Evolutionary conservation across 495 filamentous ascomycete species (phyloP), one percentile per base, ranked within the genome.

Genomic region (Daldinia caldariorum): DNA sequence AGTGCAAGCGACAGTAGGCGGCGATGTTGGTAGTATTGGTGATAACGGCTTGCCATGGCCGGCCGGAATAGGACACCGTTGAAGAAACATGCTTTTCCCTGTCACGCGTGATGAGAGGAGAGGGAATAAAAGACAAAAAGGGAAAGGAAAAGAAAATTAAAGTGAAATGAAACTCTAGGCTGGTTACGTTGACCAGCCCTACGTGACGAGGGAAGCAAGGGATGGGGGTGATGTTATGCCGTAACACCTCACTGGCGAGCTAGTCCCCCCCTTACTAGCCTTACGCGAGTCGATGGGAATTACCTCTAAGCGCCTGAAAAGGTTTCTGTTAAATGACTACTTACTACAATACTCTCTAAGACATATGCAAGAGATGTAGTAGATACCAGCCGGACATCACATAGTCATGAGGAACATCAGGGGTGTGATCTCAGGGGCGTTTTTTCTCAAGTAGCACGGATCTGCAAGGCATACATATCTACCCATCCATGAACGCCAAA

Each of bases 161-260:
- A 47, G 20, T 20, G 43, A 47, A 18, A 45, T 18, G 41, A 45
- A 47, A 47, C 43, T 47, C 43, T 47, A 13, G 43, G 9, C 12
- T 16, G 29, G 29, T 45, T 41, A 2, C 31, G 7, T 41, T 31
- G 22, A 50, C 16, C 14, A 29, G 47, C 16, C 13, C 35, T 62
- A n/a, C 12, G 56, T 35, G 34, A n/a, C 5, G 56, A 22, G 34
- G 43, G n/a, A 9, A 31, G 12, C 3, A 38, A 63, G 49, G 16
- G 53, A 26, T 26, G 26, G 26, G 3, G 32, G 12, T 31, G 49
- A 6, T 45, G 58, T 22, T 35, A 26, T 29, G 29, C 16, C 29
- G 63, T 55, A 31, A 55, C 37, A 55, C 63, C 14, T 9, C 45
- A 54, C 32, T 34, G 14, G 45, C 26, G 26, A 43, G 26, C 9